Percentiles rank a stretch among this genome's conserved stretches.
Conservation (phyloP, 2,329 filamentous ascomycete species). For the Colletotrichum lentis region DNA sequence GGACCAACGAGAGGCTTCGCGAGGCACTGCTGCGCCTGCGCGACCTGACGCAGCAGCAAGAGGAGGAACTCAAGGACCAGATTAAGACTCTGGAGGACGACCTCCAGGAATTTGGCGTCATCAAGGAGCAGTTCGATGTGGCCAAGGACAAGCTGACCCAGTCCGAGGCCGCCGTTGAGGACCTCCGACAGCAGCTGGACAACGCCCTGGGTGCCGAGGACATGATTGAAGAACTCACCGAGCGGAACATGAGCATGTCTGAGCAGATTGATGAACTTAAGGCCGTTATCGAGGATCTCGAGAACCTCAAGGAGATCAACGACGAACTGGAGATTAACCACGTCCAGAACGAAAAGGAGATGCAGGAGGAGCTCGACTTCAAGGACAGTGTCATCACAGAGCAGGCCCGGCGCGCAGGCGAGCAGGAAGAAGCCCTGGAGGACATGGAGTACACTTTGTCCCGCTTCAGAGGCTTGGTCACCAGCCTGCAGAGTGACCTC, state of each 20-base stretch:
- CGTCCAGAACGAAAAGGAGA: slow-evolving; percentile 89
- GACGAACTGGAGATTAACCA: slow-evolving; percentile 96
- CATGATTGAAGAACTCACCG: slow-evolving; percentile 91
- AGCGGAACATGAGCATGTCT: slow-evolving; percentile 83
- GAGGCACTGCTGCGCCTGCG: slow-evolving; percentile 85
- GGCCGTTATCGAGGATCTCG: slow-evolving; percentile 83
- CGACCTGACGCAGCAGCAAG: slow-evolving; percentile 86
- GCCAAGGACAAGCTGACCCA: slow-evolving; percentile 77
- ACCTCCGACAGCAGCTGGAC: slow-evolving; percentile 90
- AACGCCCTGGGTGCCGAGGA: slow-evolving; percentile 87
- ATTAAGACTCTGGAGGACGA: slow-evolving; percentile 79
- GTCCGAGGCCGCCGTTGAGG: slow-evolving; percentile 78
- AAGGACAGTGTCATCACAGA: slow-evolving; percentile 87
- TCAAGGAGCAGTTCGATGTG: slow-evolving; percentile 74
- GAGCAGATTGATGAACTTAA: slow-evolving; percentile 86
- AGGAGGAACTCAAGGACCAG: slow-evolving; percentile 79
- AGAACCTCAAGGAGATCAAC: slow-evolving; percentile 88
- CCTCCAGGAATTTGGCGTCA: slow-evolving; percentile 69
- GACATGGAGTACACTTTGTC: slow-evolving; percentile 91
- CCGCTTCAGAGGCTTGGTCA: slow-evolving; percentile 88
- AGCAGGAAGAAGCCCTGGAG: slow-evolving; percentile 82
- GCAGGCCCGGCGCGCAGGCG: slow-evolving; percentile 73
- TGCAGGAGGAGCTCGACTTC: slow-evolving; percentile 92
- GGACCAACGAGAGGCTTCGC: slow-evolving; percentile 84
- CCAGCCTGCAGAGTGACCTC: slow-evolving; percentile 82